Percentiles rank a stretch among this genome's conserved stretches.
phyloP scores from a whole-genome alignment of 1,284 basidiomycete species.

The Stereum hirsutum region DNA sequence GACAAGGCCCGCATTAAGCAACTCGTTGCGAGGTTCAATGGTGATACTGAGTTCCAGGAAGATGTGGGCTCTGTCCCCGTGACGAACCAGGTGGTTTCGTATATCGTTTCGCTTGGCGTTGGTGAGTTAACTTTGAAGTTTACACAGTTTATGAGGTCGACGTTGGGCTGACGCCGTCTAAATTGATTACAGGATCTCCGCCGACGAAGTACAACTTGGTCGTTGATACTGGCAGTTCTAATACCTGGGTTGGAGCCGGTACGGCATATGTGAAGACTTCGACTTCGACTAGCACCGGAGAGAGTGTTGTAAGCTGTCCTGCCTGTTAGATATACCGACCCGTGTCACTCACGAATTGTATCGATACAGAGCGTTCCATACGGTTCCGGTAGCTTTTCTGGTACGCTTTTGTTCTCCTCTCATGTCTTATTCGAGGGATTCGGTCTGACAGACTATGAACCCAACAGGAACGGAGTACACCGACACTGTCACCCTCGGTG shows the following conservation, averaged over 20 bases:
- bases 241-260: conserved; percentile 61
- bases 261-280: conserved; percentile 36
- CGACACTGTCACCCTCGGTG: conserved; percentile 29
- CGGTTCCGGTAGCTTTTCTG: conserved; percentile 42
- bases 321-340: neutral
- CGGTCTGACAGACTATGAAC: too few relatives aligned
- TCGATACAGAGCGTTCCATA: too few relatives aligned
- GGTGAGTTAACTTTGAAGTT: too few relatives aligned
- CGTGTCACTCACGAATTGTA: conserved; percentile 1
- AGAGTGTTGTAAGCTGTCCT: conserved; percentile 27
- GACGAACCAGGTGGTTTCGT: conserved; percentile 28
- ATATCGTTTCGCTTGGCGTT: conserved; percentile 23
- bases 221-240: conserved; percentile 30
- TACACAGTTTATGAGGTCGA: too few relatives aligned
- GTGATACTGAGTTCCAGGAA: conserved; percentile 21
- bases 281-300: conserved; percentile 27
- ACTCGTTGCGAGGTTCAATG: conserved; percentile 27
- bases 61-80: conserved; percentile 24
- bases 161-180: too few relatives aligned
- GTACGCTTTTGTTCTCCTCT: conserved; percentile 19
- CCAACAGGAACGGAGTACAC: conserved; percentile 34
- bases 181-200: too few relatives aligned
- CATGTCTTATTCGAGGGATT: too few relatives aligned
- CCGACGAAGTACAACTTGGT: conserved; percentile 19
- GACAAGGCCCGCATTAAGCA: conserved; percentile 43